phyloP scores from a whole-genome alignment of 1,139 yeast species.

The Zygosaccharomyces sapae region DNA sequence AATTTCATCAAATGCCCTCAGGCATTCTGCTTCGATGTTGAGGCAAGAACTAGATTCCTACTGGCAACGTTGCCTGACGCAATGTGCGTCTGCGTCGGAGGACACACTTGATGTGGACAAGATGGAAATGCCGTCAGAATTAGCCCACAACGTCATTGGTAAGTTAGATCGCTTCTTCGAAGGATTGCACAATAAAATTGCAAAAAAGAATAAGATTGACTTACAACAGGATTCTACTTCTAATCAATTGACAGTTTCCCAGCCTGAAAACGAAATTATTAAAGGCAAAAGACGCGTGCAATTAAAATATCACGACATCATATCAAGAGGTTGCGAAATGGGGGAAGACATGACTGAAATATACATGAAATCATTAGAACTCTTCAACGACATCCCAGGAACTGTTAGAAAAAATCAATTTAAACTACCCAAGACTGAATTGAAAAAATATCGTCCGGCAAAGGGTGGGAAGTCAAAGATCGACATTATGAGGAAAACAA shows the following conservation, averaged over 20 bases:
- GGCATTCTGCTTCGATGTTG: constrained; percentile 28
- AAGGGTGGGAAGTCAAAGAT: constrained; percentile 11
- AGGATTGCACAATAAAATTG: constrained; percentile 29
- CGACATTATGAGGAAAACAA: constrained; percentile 12
- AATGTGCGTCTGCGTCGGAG: constrained; percentile 18
- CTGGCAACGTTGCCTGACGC: constrained; percentile 28
- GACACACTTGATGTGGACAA: constrained; percentile 28
- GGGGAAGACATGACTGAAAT: constrained; percentile 31
- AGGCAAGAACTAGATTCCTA: constrained; percentile 28
- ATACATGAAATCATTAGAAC: constrained; percentile 32
- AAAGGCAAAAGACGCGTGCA: constrained; percentile 20
- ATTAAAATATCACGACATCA: constrained; percentile 31
- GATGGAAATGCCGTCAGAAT: constrained; percentile 21
- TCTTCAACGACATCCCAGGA: constrained; percentile 32
- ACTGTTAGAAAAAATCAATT: constrained; percentile 22
- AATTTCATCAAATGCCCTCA: constrained; percentile 25
- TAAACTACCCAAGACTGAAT: constrained; percentile 24
- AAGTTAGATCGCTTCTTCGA: constrained; percentile 31
- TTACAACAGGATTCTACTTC: constrained; percentile 19
- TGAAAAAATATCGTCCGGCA: constrained; percentile 22
- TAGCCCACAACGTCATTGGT: constrained; percentile 20
- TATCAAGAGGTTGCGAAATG: constrained; percentile 32
- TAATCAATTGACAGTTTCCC: constrained; percentile 15
- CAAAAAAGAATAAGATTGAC: constrained; percentile 24
- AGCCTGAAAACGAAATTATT: constrained; percentile 14